phyloP scores from a whole-genome alignment of 2,329 filamentous ascomycete genomes.

The Nectriaceae sp. region DNA sequence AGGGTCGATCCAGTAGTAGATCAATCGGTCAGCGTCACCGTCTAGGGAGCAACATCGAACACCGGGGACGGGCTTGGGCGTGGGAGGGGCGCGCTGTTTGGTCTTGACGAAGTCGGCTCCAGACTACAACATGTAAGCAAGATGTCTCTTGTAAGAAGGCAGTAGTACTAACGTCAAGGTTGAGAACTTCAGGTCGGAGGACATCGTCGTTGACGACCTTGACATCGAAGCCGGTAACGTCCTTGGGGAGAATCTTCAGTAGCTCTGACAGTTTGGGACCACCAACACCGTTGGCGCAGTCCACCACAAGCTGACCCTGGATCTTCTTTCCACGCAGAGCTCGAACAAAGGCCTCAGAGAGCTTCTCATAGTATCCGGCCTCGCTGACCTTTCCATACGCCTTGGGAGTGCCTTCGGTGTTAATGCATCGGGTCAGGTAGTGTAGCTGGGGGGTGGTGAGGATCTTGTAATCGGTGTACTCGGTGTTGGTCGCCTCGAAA shows the following conservation, averaged over 20 bases:
- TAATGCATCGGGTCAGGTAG: constrained; percentile 92
- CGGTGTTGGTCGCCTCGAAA: constrained; percentile 72
- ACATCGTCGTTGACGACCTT: constrained; percentile 93
- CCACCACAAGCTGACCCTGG: constrained; percentile 75
- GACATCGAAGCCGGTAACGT: constrained; percentile 73
- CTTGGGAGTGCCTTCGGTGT: constrained; percentile 84
- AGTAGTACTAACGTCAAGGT: constrained; percentile 72
- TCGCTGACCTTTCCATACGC: constrained; percentile 90
- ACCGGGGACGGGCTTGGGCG: constrained; percentile 73
- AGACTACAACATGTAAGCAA: constrained; percentile 56
- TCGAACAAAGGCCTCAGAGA: constrained; percentile 79
- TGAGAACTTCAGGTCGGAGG: constrained; percentile 83
- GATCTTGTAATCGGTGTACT: constrained; percentile 83
- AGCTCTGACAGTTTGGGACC: constrained; percentile 87
- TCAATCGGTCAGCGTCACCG: constrained; percentile 91
- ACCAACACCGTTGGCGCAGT: constrained; percentile 96
- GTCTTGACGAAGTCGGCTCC: constrained; percentile 98
- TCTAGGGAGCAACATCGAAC: constrained; percentile 89
- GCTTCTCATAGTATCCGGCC: constrained; percentile 92
- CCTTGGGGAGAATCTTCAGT: constrained; percentile 75
- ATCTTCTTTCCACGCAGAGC: constrained; percentile 79
- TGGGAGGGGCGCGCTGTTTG: constrained; percentile 85
- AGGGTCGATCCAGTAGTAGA: constrained; percentile 90
- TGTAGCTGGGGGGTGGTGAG: constrained; percentile 97
- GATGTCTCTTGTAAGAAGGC: neutral